These are phyloP conservation scores for Lumnitzera littorea DNA, from an alignment of 345 rosid species.

Conservation along the genomic window DNA sequence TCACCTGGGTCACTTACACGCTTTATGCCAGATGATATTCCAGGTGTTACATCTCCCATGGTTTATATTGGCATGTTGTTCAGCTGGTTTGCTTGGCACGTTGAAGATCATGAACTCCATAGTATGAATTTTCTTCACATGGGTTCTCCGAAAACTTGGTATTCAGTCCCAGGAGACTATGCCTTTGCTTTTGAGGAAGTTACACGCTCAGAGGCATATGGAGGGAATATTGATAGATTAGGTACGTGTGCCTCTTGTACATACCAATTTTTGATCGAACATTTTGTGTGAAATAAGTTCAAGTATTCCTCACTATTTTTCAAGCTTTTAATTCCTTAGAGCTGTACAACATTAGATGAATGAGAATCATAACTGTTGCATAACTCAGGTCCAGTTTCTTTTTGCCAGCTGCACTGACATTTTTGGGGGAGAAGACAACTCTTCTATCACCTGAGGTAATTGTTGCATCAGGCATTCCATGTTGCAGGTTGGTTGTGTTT, in stretches of 20 bases:
- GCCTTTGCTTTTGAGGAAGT: conserved; percentile 88
- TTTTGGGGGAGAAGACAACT: conserved; percentile 97
- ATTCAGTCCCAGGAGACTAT: conserved; percentile 88
- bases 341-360: no score
- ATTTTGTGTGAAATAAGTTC: neutral
- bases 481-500: conserved; percentile 70
- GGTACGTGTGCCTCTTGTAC: conserved; percentile 31
- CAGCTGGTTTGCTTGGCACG: conserved; percentile 99
- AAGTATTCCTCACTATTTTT: no score
- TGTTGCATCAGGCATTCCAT: conserved; percentile 82
- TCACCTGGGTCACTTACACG: conserved; percentile 98
- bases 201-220: conserved; percentile 70
- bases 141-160: conserved; percentile 97
- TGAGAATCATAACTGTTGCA: neutral
- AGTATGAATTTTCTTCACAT: conserved; percentile 98
- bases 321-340: no score
- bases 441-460: conserved; percentile 83
- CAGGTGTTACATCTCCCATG: conserved; percentile 99
- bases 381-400: conserved; percentile 17
- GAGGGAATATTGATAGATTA: conserved; percentile 70
- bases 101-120: conserved; percentile 99
- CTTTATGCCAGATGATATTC: conserved; percentile 99
- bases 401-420: conserved; percentile 70
- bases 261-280: neutral
- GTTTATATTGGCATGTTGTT: conserved; percentile 94